Evolutionary conservation across 352 stramenopile genomes (phyloP).

Genomic region (Pythium volutum): DNA sequence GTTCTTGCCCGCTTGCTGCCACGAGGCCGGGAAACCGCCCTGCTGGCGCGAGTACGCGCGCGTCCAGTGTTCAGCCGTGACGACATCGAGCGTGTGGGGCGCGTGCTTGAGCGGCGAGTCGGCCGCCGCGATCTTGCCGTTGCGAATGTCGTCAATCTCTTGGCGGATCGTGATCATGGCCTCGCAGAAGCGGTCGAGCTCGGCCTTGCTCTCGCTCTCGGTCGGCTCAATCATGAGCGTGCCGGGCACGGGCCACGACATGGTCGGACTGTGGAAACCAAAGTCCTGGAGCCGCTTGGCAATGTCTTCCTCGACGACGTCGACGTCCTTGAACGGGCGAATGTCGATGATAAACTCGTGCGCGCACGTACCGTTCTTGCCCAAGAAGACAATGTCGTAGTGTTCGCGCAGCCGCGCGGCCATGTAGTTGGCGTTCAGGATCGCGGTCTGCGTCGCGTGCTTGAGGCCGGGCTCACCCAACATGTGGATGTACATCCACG

Average conservation of each 20-base stretch:
- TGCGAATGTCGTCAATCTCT: conserved; percentile 97
- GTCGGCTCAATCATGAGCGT: conserved; percentile 99
- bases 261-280: conserved; percentile 99
- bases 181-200: conserved; percentile 98
- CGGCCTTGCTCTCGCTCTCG: conserved; percentile 97
- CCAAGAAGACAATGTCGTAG: conserved; percentile 96
- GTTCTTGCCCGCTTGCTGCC: conserved; percentile 87
- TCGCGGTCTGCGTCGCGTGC: conserved; percentile 92
- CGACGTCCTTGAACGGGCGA: conserved; percentile 94
- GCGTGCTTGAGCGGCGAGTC: conserved; percentile 96
- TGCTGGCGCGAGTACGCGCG: conserved; percentile 93
- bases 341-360: conserved; percentile 99
- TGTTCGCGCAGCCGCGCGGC: conserved; percentile 91
- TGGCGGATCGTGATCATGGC: conserved; percentile 95
- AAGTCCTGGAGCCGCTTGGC: conserved; percentile 99
- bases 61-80: conserved; percentile 93
- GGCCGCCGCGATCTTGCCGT: conserved; percentile 88
- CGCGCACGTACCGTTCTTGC: conserved; percentile 96
- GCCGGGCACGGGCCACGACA: conserved; percentile 98
- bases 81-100: conserved; percentile 95
- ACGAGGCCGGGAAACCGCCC: conserved; percentile 94
- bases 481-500: conserved; percentile 99
- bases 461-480: conserved; percentile 95
- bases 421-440: conserved; percentile 99
- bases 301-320: conserved; percentile 97